Conservation (phyloP, 139 green algal species). For the Tetradesmus obliquus region DNA sequence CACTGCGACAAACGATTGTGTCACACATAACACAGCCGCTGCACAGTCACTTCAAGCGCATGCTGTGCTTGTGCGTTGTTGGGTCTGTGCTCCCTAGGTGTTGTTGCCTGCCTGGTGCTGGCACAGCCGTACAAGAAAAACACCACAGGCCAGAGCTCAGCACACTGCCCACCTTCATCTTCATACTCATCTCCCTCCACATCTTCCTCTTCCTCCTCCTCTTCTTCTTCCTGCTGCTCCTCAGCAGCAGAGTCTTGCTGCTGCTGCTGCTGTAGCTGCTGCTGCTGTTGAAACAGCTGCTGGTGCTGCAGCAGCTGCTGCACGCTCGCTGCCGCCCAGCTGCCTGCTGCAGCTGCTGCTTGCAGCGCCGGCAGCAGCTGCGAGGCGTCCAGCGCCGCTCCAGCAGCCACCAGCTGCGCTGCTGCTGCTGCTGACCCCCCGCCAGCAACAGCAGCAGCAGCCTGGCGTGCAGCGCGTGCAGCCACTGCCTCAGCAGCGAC, state of each 20-base stretch:
- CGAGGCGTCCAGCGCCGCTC: neutral
- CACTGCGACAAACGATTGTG: no score
- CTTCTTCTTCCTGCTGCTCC: neutral
- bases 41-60: no score
- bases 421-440: neutral
- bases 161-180: neutral
- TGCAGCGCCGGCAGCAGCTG: neutral
- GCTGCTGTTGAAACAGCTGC: conserved; percentile 14
- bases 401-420: neutral
- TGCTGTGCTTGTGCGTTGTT: no score
- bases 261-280: conserved; percentile 12
- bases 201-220: neutral
- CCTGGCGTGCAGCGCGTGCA: conserved; percentile 9
- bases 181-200: neutral
- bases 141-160: neutral
- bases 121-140: neutral
- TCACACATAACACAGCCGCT: no score
- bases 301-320: conserved; percentile 27
- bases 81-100: no score
- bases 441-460: conserved; percentile 13
- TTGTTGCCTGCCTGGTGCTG: neutral
- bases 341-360: neutral
- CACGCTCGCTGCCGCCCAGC: neutral
- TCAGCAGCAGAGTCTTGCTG: conserved; percentile 5
- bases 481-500: conserved; percentile 40